Evolutionary conservation across 2,329 filamentous ascomycete species (phyloP).

Genomic region (Neofusicoccum cordaticola): DNA sequence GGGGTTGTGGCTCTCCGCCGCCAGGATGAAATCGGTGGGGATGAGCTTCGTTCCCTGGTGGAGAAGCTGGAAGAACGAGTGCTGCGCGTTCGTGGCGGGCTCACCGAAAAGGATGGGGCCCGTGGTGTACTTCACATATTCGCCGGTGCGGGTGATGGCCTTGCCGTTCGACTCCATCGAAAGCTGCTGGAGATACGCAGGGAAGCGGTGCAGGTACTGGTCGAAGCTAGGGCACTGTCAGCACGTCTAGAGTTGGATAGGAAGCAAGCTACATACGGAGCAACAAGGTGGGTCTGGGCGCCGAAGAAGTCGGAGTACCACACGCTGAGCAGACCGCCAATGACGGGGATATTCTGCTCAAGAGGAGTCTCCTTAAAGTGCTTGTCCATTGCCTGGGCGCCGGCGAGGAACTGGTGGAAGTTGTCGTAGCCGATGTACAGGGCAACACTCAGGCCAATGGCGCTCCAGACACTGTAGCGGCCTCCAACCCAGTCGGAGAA

Average conservation of each 20-base stretch:
- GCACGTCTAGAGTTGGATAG: neutral
- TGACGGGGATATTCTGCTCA: conserved; percentile 88
- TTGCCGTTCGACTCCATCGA: conserved; percentile 99
- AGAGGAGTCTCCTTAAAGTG: conserved; percentile 92
- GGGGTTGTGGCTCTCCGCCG: conserved; percentile 94
- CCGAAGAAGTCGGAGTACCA: conserved; percentile 99
- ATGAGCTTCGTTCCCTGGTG: conserved; percentile 99
- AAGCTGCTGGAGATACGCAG: conserved; percentile 96
- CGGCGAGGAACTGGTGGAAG: conserved; percentile 92
- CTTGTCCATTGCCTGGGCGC: conserved; percentile 96
- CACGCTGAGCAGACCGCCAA: conserved; percentile 90
- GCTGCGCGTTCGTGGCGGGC: conserved; percentile 97
- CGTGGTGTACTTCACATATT: conserved; percentile 95
- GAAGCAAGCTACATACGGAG: conserved; percentile 63
- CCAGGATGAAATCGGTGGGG: conserved; percentile 95
- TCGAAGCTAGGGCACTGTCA: conserved; percentile 65
- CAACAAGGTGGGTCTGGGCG: conserved; percentile 94
- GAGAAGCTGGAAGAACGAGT: conserved; percentile 99
- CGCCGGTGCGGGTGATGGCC: conserved; percentile 82
- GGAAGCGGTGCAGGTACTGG: conserved; percentile 98
- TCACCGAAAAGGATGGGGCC: conserved; percentile 95
- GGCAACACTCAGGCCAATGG: conserved; percentile 90
- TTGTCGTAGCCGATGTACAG: conserved; percentile 97
- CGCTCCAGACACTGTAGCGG: conserved; percentile 98
- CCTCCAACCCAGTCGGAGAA: conserved; percentile 99